phyloP scores from a whole-genome alignment of 2,329 filamentous ascomycete genomes.

The Monilinia fructigena region DNA sequence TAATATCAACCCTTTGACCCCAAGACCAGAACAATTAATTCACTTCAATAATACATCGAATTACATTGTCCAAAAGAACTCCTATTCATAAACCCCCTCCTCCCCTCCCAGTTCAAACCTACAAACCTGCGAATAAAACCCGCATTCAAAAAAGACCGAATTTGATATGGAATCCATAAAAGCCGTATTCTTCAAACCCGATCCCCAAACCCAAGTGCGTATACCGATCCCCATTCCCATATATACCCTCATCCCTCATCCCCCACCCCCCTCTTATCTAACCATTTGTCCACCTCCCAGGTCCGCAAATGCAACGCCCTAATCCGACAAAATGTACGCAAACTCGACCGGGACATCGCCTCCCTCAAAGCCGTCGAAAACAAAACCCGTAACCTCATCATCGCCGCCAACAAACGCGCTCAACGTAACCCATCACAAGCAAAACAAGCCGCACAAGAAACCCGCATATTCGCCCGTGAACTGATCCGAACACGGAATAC shows the following conservation, averaged over 20 bases:
- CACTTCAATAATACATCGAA: not conserved
- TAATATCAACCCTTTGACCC: not conserved
- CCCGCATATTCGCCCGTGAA: slow-evolving; percentile 84
- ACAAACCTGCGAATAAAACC: not conserved
- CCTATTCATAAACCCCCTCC: not conserved
- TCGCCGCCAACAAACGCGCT: slow-evolving; percentile 77
- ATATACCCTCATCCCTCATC: not conserved
- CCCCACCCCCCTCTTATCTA: slow-evolving; percentile 5
- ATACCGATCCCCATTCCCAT: slow-evolving; percentile 10
- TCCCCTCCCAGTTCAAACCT: not conserved
- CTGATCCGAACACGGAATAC: slow-evolving; percentile 80
- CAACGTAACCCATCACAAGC: slow-evolving; percentile 76
- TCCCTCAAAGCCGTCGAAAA: slow-evolving; percentile 74
- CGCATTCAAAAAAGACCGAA: not conserved
- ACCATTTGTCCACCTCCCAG: slow-evolving; percentile 47
- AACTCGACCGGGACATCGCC: slow-evolving; percentile 89
- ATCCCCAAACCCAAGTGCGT: slow-evolving; percentile 85
- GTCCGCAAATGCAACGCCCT: slow-evolving; percentile 93
- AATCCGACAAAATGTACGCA: slow-evolving; percentile 85
- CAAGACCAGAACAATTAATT: not conserved
- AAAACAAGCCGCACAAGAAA: slow-evolving; percentile 76
- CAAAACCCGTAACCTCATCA: slow-evolving; percentile 82
- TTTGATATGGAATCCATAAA: slow-evolving; percentile 78
- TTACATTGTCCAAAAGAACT: too few relatives aligned
- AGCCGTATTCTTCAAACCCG: slow-evolving; percentile 84